phyloP scores from a whole-genome alignment of 139 green algal species.

The Coccomyxa sp. region DNA sequence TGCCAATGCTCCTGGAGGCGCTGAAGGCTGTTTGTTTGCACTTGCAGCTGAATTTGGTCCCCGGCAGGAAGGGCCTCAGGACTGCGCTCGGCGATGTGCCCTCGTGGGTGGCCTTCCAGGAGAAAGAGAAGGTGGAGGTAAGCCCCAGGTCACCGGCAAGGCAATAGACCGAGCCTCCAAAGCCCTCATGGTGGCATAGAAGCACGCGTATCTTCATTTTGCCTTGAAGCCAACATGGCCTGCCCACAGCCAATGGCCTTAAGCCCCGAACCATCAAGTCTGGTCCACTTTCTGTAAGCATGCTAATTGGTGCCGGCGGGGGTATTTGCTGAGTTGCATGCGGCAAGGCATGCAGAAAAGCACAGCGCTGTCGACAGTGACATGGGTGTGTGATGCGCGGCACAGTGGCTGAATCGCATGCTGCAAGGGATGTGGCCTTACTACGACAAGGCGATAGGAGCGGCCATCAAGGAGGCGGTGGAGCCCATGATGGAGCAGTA shows the following conservation, averaged over 20 bases:
- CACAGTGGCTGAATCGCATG: slow-evolving; percentile 80
- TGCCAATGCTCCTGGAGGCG: too few species aligned
- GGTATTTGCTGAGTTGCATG: too few species aligned
- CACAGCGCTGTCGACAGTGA: too few species aligned
- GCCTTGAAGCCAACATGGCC: too few species aligned
- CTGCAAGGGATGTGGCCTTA: slow-evolving; percentile 80
- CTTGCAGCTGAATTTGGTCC: slow-evolving; percentile 42
- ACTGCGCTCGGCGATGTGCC: slow-evolving; percentile 65
- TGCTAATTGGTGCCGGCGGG: too few species aligned
- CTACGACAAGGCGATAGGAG: slow-evolving; percentile 62
- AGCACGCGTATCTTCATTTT: too few species aligned
- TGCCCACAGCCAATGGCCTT: too few species aligned
- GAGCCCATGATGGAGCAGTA: slow-evolving; percentile 69
- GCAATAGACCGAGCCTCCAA: too few species aligned
- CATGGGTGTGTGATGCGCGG: background rate
- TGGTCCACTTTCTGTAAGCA: too few species aligned
- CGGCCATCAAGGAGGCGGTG: slow-evolving; percentile 43
- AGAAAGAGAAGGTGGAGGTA: slow-evolving; percentile 80
- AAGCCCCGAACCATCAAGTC: too few species aligned
- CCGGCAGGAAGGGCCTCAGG: slow-evolving; percentile 75
- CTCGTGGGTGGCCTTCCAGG: slow-evolving; percentile 65
- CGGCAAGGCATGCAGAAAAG: too few species aligned
- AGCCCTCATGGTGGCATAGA: too few species aligned
- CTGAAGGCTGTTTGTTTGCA: background rate
- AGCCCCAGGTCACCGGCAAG: background rate